These are phyloP conservation scores for Eucalyptus sp. DNA, from an alignment of 345 rosid genomes.

Conservation along the genomic window DNA sequence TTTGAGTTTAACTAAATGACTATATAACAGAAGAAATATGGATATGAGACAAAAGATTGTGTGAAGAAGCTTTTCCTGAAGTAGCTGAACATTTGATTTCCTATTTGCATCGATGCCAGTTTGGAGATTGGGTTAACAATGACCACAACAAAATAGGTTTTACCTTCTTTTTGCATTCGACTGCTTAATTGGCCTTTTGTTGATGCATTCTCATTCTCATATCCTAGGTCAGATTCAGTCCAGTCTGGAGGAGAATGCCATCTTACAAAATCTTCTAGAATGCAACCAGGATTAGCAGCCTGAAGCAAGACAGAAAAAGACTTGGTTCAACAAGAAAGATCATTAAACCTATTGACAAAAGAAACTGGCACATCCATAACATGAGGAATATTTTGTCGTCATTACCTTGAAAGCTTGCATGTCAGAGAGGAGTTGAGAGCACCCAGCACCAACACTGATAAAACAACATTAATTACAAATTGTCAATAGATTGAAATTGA, in stretches of 20 bases:
- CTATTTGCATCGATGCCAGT: not conserved
- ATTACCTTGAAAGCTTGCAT: conserved; percentile 98
- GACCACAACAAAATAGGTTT: not conserved
- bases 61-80: not conserved
- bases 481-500: not conserved
- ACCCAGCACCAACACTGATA: conserved; percentile 96
- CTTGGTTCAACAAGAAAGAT: not conserved
- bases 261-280: conserved; percentile 95
- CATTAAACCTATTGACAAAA: not conserved
- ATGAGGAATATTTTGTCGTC: not conserved
- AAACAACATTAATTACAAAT: conserved; percentile 1
- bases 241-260: conserved; percentile 99
- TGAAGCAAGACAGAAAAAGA: conserved; percentile 4
- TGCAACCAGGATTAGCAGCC: conserved; percentile 99
- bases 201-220: conserved; percentile 23
- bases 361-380: not conserved
- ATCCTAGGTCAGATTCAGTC: conserved; percentile 44
- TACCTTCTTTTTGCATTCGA: conserved; percentile 96
- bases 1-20: not conserved
- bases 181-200: conserved; percentile 78
- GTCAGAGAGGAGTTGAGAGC: conserved; percentile 97
- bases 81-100: not conserved
- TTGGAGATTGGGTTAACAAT: not conserved
- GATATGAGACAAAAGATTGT: not conserved
- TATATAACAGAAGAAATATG: not conserved